These are phyloP conservation scores for Calonectria naviculata DNA, from an alignment of 2,329 filamentous ascomycete genomes.

Conservation along the genomic window DNA sequence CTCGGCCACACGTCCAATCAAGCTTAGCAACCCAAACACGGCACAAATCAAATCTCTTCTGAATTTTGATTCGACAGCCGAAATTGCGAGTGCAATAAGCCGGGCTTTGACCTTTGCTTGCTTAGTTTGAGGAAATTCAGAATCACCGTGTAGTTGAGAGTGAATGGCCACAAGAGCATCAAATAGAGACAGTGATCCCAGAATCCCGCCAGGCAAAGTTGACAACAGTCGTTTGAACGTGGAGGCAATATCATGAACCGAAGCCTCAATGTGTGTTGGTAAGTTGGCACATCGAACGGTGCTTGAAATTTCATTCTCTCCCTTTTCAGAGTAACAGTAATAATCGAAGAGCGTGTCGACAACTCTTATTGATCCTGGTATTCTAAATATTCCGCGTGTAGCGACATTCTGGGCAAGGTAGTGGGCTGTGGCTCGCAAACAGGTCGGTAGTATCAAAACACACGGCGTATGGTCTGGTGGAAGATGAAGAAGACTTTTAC, in stretches of 20 bases:
- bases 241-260: constrained; percentile 74
- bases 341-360: constrained; percentile 72
- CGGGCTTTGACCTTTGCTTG: constrained; percentile 68
- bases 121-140: constrained; percentile 64
- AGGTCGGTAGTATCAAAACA: constrained; percentile 70
- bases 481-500: constrained; percentile 70
- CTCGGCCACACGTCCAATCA: constrained; percentile 70
- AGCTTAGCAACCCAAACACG: constrained; percentile 72
- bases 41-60: constrained; percentile 73
- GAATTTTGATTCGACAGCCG: constrained; percentile 68
- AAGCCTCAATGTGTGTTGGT: constrained; percentile 68
- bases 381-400: constrained; percentile 71
- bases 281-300: constrained; percentile 70
- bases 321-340: constrained; percentile 64
- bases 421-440: constrained; percentile 74
- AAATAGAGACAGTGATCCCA: constrained; percentile 71
- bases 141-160: constrained; percentile 62
- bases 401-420: constrained; percentile 67
- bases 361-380: constrained; percentile 67
- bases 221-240: constrained; percentile 74
- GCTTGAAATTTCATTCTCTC: constrained; percentile 61
- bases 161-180: constrained; percentile 72
- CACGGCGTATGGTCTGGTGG: constrained; percentile 68
- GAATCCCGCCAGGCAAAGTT: constrained; percentile 72
- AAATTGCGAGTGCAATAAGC: constrained; percentile 73